These are phyloP conservation scores for Colletotrichum sojae DNA, from an alignment of 2,329 filamentous ascomycete genomes.

Conservation along the genomic window DNA sequence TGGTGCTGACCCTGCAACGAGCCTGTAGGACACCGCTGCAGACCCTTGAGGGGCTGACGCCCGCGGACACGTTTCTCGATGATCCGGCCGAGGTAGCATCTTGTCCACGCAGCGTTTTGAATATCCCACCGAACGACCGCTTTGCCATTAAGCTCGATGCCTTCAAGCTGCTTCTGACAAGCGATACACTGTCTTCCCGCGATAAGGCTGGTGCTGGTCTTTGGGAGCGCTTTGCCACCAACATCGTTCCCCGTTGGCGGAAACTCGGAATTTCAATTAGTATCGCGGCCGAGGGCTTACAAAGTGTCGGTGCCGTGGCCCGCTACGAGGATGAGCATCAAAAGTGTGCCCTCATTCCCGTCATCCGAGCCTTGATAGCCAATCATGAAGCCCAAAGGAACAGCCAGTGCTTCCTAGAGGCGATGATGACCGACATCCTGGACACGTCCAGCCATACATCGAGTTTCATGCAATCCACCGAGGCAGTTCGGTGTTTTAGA, in stretches of 20 bases:
- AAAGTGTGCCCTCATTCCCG: background rate
- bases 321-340: conserved; percentile 19
- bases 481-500: conserved; percentile 1
- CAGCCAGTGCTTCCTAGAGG: background rate
- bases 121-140: background rate
- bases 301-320: background rate
- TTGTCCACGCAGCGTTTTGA: background rate
- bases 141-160: background rate
- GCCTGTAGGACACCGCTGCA: conserved; percentile 41
- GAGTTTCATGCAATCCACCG: conserved; percentile 4
- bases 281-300: conserved; percentile 13
- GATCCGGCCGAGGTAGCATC: too few species aligned
- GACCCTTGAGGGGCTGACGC: conserved; percentile 42
- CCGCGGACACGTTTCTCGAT: conserved; percentile 48
- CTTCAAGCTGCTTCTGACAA: conserved; percentile 12
- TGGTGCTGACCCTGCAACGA: conserved; percentile 46
- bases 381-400: background rate
- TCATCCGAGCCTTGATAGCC: background rate
- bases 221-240: conserved; percentile 30
- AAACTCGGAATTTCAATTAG: background rate
- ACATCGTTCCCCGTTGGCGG: background rate
- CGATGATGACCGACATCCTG: background rate
- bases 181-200: background rate
- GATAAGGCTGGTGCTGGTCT: conserved; percentile 9
- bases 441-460: background rate